Evolutionary conservation across 306 rosid species (phyloP).

Genomic region (Acacia confusa): DNA sequence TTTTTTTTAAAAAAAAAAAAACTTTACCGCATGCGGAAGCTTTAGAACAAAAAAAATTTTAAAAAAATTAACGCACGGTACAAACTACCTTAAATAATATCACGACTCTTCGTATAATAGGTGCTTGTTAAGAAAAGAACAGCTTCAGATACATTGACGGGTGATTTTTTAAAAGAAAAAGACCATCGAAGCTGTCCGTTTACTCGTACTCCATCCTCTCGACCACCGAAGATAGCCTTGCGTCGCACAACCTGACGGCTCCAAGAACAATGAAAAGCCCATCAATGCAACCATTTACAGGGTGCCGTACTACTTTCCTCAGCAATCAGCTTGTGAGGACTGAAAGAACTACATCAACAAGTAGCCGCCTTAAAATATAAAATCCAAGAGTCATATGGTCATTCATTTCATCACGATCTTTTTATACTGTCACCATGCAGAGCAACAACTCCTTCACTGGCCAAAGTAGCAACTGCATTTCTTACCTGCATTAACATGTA

Average conservation of each 20-base stretch:
- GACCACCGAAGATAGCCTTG: neutral
- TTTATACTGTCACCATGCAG: constrained; percentile 74
- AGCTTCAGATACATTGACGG: neutral
- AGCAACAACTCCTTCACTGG: constrained; percentile 76
- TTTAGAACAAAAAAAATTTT: too few species aligned
- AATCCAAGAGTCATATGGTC: neutral
- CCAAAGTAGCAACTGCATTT: constrained; percentile 65
- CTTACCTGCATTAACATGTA: constrained; percentile 58
- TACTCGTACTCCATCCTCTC: neutral
- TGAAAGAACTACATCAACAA: constrained; percentile 6
- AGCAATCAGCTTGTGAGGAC: neutral
- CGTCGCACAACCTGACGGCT: neutral
- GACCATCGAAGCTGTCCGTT: neutral
- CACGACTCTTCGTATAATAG: neutral
- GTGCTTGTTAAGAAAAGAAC: neutral
- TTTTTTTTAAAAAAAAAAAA: too few species aligned
- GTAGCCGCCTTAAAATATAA: neutral
- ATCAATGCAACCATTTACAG: constrained; percentile 24
- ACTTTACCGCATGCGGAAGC: too few species aligned
- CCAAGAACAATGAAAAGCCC: neutral
- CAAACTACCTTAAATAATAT: too few species aligned
- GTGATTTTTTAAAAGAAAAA: too few species aligned
- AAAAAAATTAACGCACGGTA: too few species aligned
- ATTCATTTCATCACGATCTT: constrained; percentile 51
- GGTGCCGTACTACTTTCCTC: neutral